Evolutionary conservation across 2,329 filamentous ascomycete genomes (phyloP).

Genomic region (Dactylonectria macrodidyma): DNA sequence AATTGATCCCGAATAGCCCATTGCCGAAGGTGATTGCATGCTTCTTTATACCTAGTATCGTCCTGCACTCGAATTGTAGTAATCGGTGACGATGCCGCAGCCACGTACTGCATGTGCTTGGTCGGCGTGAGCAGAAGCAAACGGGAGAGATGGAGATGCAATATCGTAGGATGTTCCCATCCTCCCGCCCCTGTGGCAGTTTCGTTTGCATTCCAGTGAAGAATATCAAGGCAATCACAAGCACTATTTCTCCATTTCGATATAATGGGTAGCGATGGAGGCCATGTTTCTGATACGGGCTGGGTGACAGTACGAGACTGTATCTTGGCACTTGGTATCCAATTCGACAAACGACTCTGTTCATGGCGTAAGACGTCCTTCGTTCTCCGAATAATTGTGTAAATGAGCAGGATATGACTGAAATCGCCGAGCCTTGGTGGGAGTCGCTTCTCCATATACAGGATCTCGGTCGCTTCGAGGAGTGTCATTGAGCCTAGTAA

Average conservation of each 20-base stretch:
- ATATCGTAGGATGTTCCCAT: conserved; percentile 38
- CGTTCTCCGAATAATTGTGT: conserved; percentile 29
- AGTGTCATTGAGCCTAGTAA: conserved; percentile 13
- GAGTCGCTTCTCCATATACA: conserved; percentile 39
- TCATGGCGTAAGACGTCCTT: conserved; percentile 33
- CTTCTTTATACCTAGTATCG: conserved; percentile 18
- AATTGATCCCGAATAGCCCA: conserved; percentile 40
- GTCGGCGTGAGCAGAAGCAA: conserved; percentile 33
- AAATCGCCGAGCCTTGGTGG: conserved; percentile 36
- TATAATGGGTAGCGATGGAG: conserved; percentile 31
- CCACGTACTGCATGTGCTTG: conserved; percentile 31
- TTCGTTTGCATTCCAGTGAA: conserved; percentile 39
- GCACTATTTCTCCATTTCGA: conserved; percentile 41
- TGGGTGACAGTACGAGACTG: conserved; percentile 22
- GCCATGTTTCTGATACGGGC: conserved; percentile 31
- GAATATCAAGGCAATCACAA: conserved; percentile 37
- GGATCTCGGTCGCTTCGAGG: conserved; percentile 31
- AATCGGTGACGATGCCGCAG: neutral
- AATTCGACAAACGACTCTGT: conserved; percentile 27
- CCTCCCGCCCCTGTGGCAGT: conserved; percentile 36
- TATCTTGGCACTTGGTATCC: conserved; percentile 35
- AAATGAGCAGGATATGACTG: conserved; percentile 34
- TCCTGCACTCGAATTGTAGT: neutral
- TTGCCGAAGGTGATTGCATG: conserved; percentile 25
- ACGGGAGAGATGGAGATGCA: conserved; percentile 40